Base-by-base conservation (phyloP, 495 filamentous ascomycete genomes). In the Lasiosphaeria ovina region DNA sequence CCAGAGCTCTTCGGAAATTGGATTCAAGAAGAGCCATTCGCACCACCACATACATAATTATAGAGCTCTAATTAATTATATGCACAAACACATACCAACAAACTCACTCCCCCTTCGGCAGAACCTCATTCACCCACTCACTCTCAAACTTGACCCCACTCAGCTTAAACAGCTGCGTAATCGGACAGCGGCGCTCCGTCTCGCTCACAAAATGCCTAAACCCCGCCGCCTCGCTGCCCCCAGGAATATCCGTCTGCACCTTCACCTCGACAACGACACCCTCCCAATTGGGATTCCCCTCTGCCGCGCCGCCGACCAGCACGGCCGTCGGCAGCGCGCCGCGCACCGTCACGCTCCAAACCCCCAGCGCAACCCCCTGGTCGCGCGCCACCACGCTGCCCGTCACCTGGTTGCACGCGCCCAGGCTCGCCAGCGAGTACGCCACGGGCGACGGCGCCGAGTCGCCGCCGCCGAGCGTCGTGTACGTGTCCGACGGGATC, bases 401-500 rank as follows among this genome's bases (percentile, higher is more conserved):
- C 16, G 67, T 67, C 5, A 70, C 67, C 36, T 70, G 67, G 60
- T 63, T 70, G 65, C 67, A 70, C 6, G 67, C 60, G 54, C 62
- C 59, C 17, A 70, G 67, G 49, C 59, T 62, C 9, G 67, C 67
- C n/a, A 70, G 62, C 7, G 58, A 55, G 56, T 70, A 67, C 9
- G 65, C 60, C 24, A 70, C 67, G 2, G 67, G 67, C 0, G 67
- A 70, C 1, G 67, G 67, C 10, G 62, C 54, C 1, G 67, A 54
- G 60, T 70, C 67, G 14, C 42, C 24, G n/a, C 67, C 67, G 47
- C 65, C 65, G 40, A 70, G 65, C 31, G 52, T 11, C 5, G 66
- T 57, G 58, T 66, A 68, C 0, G 66, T 69, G 58, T 69, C 66
- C 6, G 66, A 49, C 1, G 49, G 36, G 59, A 69, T 59, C 33